Evolutionary conservation across 1,139 yeast species (phyloP).

Genomic region (Geotrichum phurueaensis): DNA sequence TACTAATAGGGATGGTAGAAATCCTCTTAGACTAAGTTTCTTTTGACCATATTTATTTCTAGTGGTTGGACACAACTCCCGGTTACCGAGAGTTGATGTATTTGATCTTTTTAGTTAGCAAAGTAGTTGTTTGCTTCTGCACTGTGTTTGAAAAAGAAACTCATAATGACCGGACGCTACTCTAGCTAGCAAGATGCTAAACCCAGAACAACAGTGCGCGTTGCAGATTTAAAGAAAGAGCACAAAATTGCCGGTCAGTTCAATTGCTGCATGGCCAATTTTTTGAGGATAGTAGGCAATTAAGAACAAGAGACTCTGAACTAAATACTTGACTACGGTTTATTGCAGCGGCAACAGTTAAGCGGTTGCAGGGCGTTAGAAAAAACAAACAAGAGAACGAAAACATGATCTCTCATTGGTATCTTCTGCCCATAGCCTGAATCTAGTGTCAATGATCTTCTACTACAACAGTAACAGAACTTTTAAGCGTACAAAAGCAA

Average conservation of each 20-base stretch:
- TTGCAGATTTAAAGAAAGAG: neutral
- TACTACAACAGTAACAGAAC: neutral
- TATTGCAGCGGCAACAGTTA: neutral
- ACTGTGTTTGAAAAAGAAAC: neutral
- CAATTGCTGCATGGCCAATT: neutral
- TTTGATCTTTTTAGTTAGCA: neutral
- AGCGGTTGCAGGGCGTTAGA: neutral
- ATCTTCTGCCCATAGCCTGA: neutral
- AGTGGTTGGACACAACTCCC: no score
- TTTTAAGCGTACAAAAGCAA: neutral
- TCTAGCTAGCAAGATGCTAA: neutral
- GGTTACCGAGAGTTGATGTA: no score
- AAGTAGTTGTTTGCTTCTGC: neutral
- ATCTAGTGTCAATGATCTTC: neutral
- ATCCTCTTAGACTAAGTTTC: no score
- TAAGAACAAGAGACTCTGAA: neutral
- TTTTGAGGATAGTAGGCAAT: neutral
- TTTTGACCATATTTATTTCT: no score
- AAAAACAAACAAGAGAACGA: neutral
- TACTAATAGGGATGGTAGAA: no score
- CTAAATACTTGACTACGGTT: neutral
- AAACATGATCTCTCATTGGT: neutral
- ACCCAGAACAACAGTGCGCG: neutral
- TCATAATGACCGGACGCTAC: neutral
- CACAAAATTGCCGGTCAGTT: neutral